phyloP scores from a whole-genome alignment of 768 basidiomycete species.

The Myochromella boudieri region DNA sequence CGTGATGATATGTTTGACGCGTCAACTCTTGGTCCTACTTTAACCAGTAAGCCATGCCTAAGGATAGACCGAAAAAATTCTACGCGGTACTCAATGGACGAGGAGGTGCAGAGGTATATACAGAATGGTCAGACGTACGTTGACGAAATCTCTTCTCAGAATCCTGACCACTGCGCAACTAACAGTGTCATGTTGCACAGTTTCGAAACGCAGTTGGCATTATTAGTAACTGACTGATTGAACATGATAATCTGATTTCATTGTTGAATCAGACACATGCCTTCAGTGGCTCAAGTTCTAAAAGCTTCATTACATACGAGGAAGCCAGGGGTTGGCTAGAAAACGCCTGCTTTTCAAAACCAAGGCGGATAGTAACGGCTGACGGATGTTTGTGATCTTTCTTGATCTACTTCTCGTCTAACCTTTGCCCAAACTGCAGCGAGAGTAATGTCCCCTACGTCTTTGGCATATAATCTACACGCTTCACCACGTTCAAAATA shows the following conservation, averaged over 20 bases:
- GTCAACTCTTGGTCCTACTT: not conserved
- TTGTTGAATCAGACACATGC: slow-evolving; percentile 6
- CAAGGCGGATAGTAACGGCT: slow-evolving; percentile 4
- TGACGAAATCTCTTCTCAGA: no score
- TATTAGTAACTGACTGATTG: no score
- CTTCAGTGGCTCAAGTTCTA: slow-evolving; percentile 14
- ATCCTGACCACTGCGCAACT: no score
- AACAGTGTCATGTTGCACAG: no score
- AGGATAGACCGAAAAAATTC: slow-evolving; percentile 4
- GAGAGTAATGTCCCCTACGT: slow-evolving; percentile 1
- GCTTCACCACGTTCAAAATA: slow-evolving; percentile 5
- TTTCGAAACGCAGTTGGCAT: slow-evolving; percentile 11
- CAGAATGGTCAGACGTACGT: slow-evolving; percentile 8
- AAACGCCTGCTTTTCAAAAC: not conserved
- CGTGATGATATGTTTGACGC: slow-evolving; percentile 5
- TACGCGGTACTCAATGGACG: slow-evolving; percentile 17
- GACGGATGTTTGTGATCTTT: no score
- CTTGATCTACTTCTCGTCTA: no score
- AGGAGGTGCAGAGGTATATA: slow-evolving; percentile 11
- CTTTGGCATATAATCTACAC: not conserved
- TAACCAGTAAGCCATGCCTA: slow-evolving; percentile 1
- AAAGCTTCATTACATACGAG: slow-evolving; percentile 13
- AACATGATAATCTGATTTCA: slow-evolving; percentile 4
- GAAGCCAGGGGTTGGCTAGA: slow-evolving; percentile 16
- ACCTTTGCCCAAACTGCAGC: not conserved